Evolutionary conservation across 257 asterid species (phyloP), one percentile per base, ranked within the genome.

Genomic region (Paulownia fortunei): DNA sequence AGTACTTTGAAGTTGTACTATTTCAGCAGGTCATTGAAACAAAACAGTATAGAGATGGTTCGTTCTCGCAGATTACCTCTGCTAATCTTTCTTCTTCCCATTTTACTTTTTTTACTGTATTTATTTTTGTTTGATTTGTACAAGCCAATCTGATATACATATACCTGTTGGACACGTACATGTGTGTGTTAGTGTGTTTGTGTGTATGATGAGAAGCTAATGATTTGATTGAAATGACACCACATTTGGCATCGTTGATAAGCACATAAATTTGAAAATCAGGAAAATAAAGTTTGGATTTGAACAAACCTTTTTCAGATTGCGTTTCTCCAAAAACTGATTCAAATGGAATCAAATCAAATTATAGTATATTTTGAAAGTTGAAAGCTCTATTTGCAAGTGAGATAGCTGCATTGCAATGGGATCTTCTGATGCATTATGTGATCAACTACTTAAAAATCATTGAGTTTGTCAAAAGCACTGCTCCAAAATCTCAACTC

Each of bases 161-260:
- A 70, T 7, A 51, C n/a, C 39, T 70, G 58, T 16, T 60, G 39
- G 62, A 69, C 55, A 52, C 62, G 65, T 61, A 72, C 15, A 0
- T 49, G 2, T 37, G 3, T 8, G 2, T 8, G 64, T 42, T 60
- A 24, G 52, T 41, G 79, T 69, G 72, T 42, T 30, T 23, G 60
- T 79, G 62, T 62, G 75, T 47, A 72, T 46, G 77, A 69, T 69
- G 75, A 71, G 55, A 72, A 67, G 66, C 75, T 56, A 10, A 27
- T 59, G 86, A 76, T 42, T 67, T 76, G 88, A 84, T 55, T 81
- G 88, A 84, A 34, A 72, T 46, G 88, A 82, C 84, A 73, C 82
- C 74, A 80, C 83, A 79, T 73, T 52, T 70, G 72, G 86, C 82
- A 72, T 75, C 44, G 12, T 51, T 79, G 77, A 46, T 83, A 27